A percentile compares a stretch with the other conserved stretches of the same genome.
Evolutionary conservation across 768 basidiomycete genomes (phyloP).

Genomic region (Phaeotremella fagi): DNA sequence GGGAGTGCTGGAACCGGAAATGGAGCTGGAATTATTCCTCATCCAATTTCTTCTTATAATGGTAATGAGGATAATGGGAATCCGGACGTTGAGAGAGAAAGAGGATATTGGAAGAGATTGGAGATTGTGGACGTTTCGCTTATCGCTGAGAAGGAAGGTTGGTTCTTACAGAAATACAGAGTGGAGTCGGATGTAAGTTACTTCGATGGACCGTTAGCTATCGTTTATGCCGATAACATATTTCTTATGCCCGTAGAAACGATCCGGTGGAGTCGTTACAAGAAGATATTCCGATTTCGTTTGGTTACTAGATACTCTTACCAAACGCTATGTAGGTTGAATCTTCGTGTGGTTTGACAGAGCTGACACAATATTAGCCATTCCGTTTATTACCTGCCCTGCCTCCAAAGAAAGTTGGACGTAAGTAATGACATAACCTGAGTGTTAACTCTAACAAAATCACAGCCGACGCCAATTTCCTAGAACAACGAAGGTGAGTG

Average conservation of each 20-base stretch:
- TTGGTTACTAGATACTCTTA: conserved; percentile 80
- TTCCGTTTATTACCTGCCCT: conserved; percentile 82
- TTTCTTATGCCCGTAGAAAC: too few species aligned
- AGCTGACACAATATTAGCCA: conserved; percentile 51
- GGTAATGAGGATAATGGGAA: conserved; percentile 56
- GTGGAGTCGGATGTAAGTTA: conserved; percentile 66
- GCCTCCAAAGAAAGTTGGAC: conserved; percentile 87
- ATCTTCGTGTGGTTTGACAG: background rate
- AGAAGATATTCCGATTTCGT: conserved; percentile 91
- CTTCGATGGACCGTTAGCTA: background rate
- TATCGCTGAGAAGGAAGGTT: conserved; percentile 77
- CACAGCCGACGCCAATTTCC: conserved; percentile 77
- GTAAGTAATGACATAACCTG: conserved; percentile 53
- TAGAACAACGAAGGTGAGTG: conserved; percentile 77
- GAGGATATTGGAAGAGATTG: conserved; percentile 82
- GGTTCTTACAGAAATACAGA: conserved; percentile 83
- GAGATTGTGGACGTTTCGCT: conserved; percentile 67
- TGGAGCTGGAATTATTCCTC: background rate
- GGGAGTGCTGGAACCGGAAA: conserved; percentile 14
- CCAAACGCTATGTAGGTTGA: conserved; percentile 60
- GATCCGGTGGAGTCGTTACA: conserved; percentile 66
- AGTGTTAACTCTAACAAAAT: conserved; percentile 5
- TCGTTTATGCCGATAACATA: conserved; percentile 6
- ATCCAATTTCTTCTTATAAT: too few species aligned
- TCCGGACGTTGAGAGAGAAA: conserved; percentile 41